Evolutionary conservation across 352 stramenopile genomes (phyloP), one percentile per base, ranked within the genome.

Genomic region (Aphanomyces cochlioides): DNA sequence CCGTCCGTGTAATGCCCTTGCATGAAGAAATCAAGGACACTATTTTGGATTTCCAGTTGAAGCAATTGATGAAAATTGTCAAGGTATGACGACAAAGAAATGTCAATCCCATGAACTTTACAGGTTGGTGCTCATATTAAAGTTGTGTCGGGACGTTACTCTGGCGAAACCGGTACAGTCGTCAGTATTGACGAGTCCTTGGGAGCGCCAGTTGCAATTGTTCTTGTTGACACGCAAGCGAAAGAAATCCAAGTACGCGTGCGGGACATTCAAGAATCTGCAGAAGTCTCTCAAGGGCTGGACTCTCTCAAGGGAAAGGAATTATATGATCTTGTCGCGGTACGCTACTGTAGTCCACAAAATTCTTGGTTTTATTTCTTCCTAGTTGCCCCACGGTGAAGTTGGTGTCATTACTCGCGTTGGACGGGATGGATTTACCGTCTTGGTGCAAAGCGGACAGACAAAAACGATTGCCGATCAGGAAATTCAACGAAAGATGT

Each of bases 21-120:
- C 88, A 96, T 67, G 88, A 96, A 79, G 88, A 96, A 69, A 96
- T 96, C 72, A 96, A 95, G 71, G 88, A 96, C 64, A 96, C 88
- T 34, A 94, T 95, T 50, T 73, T 96, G 43, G 88, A 96, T 67
- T 96, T 96, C 73, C 85, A 93, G 74, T 72, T 95, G 48, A 93
- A 91, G 68, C 88, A 96, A 67, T 67, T 96, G 58, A 93, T 96
- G 82, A 96, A 96, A 71, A 93, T 92, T 63, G 88, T 96, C 67
- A 96, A 96, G 66, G 86, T 69, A 69, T 15, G n/a, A 38, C 12
- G 50, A 37, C 58, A 17, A 21, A 19, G 39, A 54, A 15, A 17
- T 13, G 58, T 38, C 3, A 12, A 54, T 48, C 10, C n/a, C 15
- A 36, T 56, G 10, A n/a, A 59, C 59, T 13, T 10, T 19, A 3